Evolutionary conservation across 805 yeast species (phyloP).

Genomic region (Lipomyces orientalis): DNA sequence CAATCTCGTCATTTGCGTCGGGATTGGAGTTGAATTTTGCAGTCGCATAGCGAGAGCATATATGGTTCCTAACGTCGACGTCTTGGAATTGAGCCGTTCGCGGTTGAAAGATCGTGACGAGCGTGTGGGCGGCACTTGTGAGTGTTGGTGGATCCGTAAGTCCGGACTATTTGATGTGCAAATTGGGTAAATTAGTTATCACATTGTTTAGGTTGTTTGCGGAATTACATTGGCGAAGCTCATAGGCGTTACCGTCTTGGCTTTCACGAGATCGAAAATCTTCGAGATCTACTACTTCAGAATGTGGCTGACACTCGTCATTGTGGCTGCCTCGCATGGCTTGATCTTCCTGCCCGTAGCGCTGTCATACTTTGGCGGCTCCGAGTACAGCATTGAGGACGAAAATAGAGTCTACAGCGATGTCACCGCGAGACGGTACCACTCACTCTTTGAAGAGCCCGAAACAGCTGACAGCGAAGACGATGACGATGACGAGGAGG

Average conservation of each 20-base stretch:
- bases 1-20: conserved; percentile 88
- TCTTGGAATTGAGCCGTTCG: conserved; percentile 41
- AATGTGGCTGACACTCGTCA: conserved; percentile 86
- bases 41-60: conserved; percentile 84
- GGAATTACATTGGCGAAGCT: conserved; percentile 91
- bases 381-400: conserved; percentile 53
- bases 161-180: neutral
- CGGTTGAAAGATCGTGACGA: conserved; percentile 42
- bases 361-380: conserved; percentile 68
- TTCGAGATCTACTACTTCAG: conserved; percentile 91
- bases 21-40: conserved; percentile 92
- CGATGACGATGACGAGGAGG: neutral
- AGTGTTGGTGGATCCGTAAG: conserved; percentile 74
- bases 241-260: conserved; percentile 84
- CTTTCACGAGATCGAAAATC: conserved; percentile 84
- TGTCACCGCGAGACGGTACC: conserved; percentile 3
- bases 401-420: conserved; percentile 34
- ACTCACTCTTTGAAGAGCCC: conserved; percentile 11
- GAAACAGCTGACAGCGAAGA: conserved; percentile 15
- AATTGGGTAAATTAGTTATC: neutral
- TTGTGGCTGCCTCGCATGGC: conserved; percentile 79
- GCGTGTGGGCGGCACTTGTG: conserved; percentile 61
- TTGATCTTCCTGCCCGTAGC: conserved; percentile 78
- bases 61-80: conserved; percentile 53
- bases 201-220: conserved; percentile 59